A percentile compares a stretch with the other conserved stretches of the same genome.
These are phyloP conservation scores for Lichtheimia ramosa DNA, from an alignment of 371 early-diverging fungal genomes.

Conservation along the genomic window DNA sequence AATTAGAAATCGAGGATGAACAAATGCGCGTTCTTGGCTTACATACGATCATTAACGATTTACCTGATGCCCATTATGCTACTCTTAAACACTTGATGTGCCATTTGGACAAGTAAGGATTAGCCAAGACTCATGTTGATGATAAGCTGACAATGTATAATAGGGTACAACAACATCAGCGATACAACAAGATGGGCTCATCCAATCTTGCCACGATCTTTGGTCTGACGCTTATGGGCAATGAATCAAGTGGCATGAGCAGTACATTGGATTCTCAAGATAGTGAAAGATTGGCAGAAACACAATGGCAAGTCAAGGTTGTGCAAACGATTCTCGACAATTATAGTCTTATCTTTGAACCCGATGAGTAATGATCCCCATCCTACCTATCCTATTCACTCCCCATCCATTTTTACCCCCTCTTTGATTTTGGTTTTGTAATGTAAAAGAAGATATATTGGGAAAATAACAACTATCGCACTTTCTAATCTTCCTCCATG, in stretches of 20 bases:
- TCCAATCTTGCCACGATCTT: constrained; percentile 86
- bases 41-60: constrained; percentile 66
- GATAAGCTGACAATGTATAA: not conserved
- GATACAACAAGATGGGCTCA: constrained; percentile 84
- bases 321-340: constrained; percentile 64
- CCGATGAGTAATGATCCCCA: constrained; percentile 34
- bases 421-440: not conserved
- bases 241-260: constrained; percentile 26
- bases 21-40: constrained; percentile 56
- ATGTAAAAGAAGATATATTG: not conserved
- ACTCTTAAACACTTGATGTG: constrained; percentile 72
- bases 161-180: constrained; percentile 75
- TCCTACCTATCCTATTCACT: not conserved
- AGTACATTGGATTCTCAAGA: constrained; percentile 26
- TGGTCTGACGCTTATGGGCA: constrained; percentile 85
- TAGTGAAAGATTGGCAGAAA: constrained; percentile 48
- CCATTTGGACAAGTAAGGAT: constrained; percentile 68
- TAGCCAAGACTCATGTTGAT: too few relatives aligned
- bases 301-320: constrained; percentile 57
- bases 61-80: constrained; percentile 78
- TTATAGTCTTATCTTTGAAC: constrained; percentile 61
- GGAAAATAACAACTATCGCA: not conserved
- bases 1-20: constrained; percentile 63
- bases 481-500: constrained; percentile 36
- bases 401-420: not conserved